Evolutionary conservation across 208 protist genomes (phyloP).

Genomic region (Trypanosoma platydactyli): DNA sequence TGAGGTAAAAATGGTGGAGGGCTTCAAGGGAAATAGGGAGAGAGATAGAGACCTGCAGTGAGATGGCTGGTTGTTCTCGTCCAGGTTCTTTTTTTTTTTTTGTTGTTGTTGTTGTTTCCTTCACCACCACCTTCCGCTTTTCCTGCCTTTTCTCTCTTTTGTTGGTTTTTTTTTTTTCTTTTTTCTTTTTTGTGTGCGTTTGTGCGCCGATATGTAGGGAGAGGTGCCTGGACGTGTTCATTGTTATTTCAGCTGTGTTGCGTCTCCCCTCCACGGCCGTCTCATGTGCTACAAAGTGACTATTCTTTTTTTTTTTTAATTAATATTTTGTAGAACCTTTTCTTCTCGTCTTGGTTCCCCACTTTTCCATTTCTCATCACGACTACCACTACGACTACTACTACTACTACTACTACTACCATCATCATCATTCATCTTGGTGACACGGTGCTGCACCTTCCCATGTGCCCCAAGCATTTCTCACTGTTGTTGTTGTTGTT

Average conservation of each 20-base stretch:
- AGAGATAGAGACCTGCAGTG: constrained; percentile 19
- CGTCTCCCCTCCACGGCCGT: background rate
- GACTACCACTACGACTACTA: no score
- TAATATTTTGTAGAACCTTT: background rate
- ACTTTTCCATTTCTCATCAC: no score
- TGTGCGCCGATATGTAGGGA: constrained; percentile 2
- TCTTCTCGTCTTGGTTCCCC: no score
- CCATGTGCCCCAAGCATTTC: no score
- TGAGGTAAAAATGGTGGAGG: no score
- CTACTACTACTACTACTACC: no score
- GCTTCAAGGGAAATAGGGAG: no score
- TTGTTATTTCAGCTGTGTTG: constrained; percentile 23
- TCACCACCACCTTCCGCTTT: constrained; percentile 12
- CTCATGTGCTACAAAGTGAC: background rate
- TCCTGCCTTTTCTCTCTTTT: constrained; percentile 13
- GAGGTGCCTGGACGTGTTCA: constrained; percentile 1
- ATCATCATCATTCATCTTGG: no score
- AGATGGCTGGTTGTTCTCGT: background rate
- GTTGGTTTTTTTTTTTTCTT: constrained; percentile 18
- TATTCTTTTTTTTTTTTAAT: constrained; percentile 18
- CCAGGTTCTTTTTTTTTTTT: constrained; percentile 24
- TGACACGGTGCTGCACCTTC: no score
- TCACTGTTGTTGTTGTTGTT: no score
- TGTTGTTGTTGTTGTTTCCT: constrained; percentile 23
- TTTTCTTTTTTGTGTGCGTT: no score